Percentiles rank a stretch among this genome's conserved stretches.
phyloP scores from a whole-genome alignment of 352 stramenopile genomes.

The Phytophthora pistaciae region DNA sequence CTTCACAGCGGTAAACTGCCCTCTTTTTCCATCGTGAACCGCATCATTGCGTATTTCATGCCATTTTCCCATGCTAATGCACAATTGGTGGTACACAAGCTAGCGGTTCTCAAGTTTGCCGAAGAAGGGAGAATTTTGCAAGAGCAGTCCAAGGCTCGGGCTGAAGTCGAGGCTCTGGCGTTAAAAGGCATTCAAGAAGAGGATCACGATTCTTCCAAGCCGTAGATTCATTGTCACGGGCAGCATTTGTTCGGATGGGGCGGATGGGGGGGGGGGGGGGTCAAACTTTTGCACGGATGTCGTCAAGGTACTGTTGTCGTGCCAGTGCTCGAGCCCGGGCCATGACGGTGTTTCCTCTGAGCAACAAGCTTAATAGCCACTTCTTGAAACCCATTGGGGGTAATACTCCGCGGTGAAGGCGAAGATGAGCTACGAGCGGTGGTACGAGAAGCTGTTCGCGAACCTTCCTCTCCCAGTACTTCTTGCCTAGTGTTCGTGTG shows the following conservation, averaged over 20 bases:
- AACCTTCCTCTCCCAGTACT: slow-evolving; percentile 54
- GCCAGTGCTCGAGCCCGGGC: slow-evolving; percentile 33
- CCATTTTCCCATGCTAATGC: slow-evolving; percentile 38
- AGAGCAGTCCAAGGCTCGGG: background rate
- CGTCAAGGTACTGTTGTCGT: slow-evolving; percentile 39
- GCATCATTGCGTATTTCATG: slow-evolving; percentile 35
- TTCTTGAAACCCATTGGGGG: slow-evolving; percentile 44
- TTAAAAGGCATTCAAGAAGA: slow-evolving; percentile 23
- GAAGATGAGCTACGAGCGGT: slow-evolving; percentile 46
- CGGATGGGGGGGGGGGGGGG: background rate
- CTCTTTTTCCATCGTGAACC: slow-evolving; percentile 32
- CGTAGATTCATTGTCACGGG: background rate
- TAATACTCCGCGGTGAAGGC: slow-evolving; percentile 38
- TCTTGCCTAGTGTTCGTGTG: slow-evolving; percentile 38
- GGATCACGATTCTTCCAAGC: background rate
- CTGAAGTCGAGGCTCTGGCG: slow-evolving; percentile 19
- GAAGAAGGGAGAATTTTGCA: background rate
- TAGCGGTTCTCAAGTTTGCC: background rate
- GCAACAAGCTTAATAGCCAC: slow-evolving; percentile 28
- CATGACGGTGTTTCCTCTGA: slow-evolving; percentile 33
- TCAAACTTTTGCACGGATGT: background rate
- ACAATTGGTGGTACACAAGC: background rate
- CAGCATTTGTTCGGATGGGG: background rate
- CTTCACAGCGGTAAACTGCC: slow-evolving; percentile 56
- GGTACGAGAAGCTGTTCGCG: slow-evolving; percentile 41